These are phyloP conservation scores for Lasiosphaeria miniovina DNA, from an alignment of 495 filamentous ascomycete genomes.

Conservation along the genomic window DNA sequence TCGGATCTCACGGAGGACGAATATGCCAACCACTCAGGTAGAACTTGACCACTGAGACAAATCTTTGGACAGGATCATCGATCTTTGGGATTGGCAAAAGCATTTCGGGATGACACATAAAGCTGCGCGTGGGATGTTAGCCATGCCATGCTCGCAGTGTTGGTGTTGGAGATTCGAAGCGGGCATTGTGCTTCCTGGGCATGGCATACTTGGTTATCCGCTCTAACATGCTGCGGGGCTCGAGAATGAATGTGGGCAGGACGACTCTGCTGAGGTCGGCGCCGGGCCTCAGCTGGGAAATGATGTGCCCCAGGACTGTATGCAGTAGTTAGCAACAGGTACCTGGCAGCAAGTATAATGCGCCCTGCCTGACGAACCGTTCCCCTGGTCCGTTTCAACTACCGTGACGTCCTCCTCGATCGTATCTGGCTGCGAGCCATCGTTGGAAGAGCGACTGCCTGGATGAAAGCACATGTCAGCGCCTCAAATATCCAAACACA, in stretches of 20 bases:
- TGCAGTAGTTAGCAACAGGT: slow-evolving; percentile 13
- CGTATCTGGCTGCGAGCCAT: slow-evolving; percentile 25
- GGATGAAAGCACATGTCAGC: slow-evolving; percentile 17
- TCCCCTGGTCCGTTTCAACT: slow-evolving; percentile 74
- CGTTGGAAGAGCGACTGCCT: slow-evolving; percentile 52
- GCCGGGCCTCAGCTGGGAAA: slow-evolving; percentile 91
- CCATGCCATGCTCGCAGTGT: neutral
- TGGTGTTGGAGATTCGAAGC: neutral
- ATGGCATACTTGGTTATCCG: slow-evolving; percentile 86
- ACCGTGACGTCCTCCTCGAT: slow-evolving; percentile 71
- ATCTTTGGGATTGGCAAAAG: slow-evolving; percentile 82
- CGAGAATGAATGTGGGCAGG: slow-evolving; percentile 95
- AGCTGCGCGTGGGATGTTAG: slow-evolving; percentile 55
- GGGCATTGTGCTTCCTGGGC: neutral
- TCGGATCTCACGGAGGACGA: slow-evolving; percentile 76
- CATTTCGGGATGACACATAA: slow-evolving; percentile 98
- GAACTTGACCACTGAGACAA: slow-evolving; percentile 93
- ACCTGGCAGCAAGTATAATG: neutral
- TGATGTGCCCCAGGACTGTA: slow-evolving; percentile 87
- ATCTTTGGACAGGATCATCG: slow-evolving; percentile 87
- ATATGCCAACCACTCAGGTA: slow-evolving; percentile 99
- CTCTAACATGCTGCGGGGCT: slow-evolving; percentile 96
- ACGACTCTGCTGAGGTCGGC: slow-evolving; percentile 93
- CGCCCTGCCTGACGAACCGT: slow-evolving; percentile 46
- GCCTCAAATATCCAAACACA: neutral